These are phyloP conservation scores for Ophiosphaerella narmari DNA, from an alignment of 2,329 filamentous ascomycete genomes.

Conservation along the genomic window DNA sequence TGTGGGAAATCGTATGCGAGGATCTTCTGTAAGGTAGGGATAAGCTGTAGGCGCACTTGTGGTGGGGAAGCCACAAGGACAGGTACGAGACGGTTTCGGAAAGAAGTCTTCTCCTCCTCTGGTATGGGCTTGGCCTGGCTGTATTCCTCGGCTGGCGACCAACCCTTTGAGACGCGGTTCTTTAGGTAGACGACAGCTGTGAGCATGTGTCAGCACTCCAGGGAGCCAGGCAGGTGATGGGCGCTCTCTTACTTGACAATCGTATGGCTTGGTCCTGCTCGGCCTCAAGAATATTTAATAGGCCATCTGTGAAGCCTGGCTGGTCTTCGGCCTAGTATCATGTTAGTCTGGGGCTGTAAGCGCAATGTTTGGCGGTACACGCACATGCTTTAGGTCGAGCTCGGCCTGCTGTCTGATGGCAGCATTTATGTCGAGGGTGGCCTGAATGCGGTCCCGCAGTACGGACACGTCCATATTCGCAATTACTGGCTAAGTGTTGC, in stretches of 20 bases:
- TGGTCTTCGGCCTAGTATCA: conserved; percentile 78
- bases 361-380: conserved; percentile 34
- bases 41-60: conserved; percentile 86
- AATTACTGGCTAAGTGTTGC: conserved; percentile 9
- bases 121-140: conserved; percentile 75
- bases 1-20: conserved; percentile 93
- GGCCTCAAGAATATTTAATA: conserved; percentile 85
- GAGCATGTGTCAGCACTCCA: conserved; percentile 27
- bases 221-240: conserved; percentile 11
- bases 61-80: conserved; percentile 80
- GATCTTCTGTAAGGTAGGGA: conserved; percentile 94
- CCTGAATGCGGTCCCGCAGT: conserved; percentile 76
- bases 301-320: conserved; percentile 85
- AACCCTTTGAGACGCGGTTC: conserved; percentile 92
- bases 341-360: conserved; percentile 29
- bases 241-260: conserved; percentile 72
- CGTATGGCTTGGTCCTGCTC: conserved; percentile 86
- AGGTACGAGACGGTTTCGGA: conserved; percentile 86
- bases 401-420: conserved; percentile 78
- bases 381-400: conserved; percentile 79
- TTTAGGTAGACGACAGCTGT: conserved; percentile 96
- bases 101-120: conserved; percentile 85
- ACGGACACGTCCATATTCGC: conserved; percentile 72
- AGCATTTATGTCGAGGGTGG: conserved; percentile 74
- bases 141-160: conserved; percentile 78